Evolutionary conservation across 2,329 filamentous ascomycete species (phyloP).

Genomic region (Fusarium illudens): DNA sequence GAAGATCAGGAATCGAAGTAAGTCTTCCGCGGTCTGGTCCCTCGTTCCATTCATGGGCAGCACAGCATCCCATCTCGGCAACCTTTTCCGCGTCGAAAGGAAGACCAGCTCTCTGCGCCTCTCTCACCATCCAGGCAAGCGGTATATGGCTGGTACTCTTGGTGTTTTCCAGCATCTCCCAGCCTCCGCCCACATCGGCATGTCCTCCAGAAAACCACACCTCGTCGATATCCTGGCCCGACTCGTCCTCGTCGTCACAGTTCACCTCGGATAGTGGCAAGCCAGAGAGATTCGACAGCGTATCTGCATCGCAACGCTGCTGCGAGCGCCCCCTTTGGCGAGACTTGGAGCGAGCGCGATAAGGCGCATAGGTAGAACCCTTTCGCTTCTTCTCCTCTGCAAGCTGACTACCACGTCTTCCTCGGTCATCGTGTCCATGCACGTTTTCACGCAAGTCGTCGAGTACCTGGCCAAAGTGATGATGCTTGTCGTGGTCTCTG

Average conservation of each 20-base stretch:
- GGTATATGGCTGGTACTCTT: conserved; percentile 75
- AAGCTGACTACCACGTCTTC: conserved; percentile 26
- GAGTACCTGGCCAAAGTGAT: conserved; percentile 37
- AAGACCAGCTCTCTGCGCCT: conserved; percentile 70
- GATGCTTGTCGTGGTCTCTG: conserved; percentile 29
- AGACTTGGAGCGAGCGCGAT: conserved; percentile 52
- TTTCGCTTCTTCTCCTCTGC: conserved; percentile 9
- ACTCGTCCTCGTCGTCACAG: conserved; percentile 57
- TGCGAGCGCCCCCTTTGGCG: conserved; percentile 41
- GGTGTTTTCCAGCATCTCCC: conserved; percentile 64
- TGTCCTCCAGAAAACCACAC: conserved; percentile 84
- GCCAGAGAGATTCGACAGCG: conserved; percentile 45
- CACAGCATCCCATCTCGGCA: conserved; percentile 67
- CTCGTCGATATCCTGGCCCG: conserved; percentile 77
- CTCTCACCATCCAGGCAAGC: conserved; percentile 74
- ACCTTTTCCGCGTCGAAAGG: conserved; percentile 75
- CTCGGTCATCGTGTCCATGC: conserved; percentile 22
- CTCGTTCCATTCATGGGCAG: conserved; percentile 7
- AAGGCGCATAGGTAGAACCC: conserved; percentile 49
- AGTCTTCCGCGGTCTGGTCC: conserved; percentile 12
- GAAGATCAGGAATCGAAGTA: conserved; percentile 44
- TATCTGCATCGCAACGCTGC: conserved; percentile 35
- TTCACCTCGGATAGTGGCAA: conserved; percentile 39
- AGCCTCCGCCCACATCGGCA: conserved; percentile 81
- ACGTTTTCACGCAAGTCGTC: conserved; percentile 31